Conservation (phyloP, 768 basidiomycete genomes). For the Dacryopinax primogenitus region DNA sequence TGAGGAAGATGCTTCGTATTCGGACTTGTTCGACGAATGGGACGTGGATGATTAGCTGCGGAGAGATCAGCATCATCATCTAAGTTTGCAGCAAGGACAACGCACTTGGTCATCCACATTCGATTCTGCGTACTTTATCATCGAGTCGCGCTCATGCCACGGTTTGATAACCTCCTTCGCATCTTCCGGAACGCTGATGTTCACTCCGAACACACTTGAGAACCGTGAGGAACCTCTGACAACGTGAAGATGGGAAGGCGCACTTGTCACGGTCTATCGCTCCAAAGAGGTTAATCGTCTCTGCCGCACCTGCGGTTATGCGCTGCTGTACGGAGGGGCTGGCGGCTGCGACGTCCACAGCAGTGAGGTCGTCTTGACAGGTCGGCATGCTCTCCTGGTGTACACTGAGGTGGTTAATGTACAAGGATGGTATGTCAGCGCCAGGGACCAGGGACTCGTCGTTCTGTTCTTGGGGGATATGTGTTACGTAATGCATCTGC, state of each 20-base stretch:
- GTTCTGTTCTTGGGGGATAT: no score
- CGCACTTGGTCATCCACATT: constrained; percentile 73
- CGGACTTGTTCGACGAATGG: constrained; percentile 71
- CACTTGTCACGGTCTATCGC: constrained; percentile 51
- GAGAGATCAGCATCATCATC: background rate
- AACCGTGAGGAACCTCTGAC: background rate
- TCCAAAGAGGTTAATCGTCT: constrained; percentile 43
- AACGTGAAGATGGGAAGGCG: background rate
- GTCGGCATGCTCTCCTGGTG: background rate
- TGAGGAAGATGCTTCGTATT: constrained; percentile 58
- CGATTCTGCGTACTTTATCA: constrained; percentile 52
- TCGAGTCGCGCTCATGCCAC: constrained; percentile 67
- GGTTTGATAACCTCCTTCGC: constrained; percentile 67
- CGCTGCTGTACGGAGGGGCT: background rate
- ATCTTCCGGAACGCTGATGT: constrained; percentile 66
- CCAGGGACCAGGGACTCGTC: no score
- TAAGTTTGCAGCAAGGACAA: constrained; percentile 13
- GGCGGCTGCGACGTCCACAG: background rate
- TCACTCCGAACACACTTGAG: constrained; percentile 57
- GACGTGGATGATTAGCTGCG: constrained; percentile 64
- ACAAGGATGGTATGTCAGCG: no score
- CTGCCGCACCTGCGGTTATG: constrained; percentile 25
- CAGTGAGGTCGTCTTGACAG: background rate
- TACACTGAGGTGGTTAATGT: background rate
- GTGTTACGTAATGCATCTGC: no score